Evolutionary conservation across 2,329 filamentous ascomycete species (phyloP), one percentile per base, ranked within the genome.

Genomic region (Ascochyta fabae): DNA sequence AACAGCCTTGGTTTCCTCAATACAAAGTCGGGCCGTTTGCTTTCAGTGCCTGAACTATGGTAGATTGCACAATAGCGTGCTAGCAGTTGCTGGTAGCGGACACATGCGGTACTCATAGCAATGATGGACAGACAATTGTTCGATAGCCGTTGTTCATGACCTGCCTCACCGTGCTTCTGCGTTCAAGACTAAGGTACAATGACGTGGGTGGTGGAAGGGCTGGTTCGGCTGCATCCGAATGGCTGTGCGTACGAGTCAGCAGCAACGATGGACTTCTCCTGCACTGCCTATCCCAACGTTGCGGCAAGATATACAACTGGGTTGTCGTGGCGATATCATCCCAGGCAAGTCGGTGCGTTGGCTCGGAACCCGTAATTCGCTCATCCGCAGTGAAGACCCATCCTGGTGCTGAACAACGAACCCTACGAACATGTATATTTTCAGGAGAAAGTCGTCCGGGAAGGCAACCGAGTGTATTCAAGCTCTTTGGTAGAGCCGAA

Each of bases 201-300:
- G 53, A 56, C 53, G 47, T 50, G 19, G 24, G 22, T 41, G 24
- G 35, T 22, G 24, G 34, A 38, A 15, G 22, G 27, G 41, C 43
- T 56, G 31, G 47, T 24, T 50, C 53, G 53, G 53, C 53, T 51
- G 42, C 33, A 47, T 35, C 53, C 53, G 53, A 16, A 48, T 13
- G 38, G 36, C 36, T 43, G 19, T 15, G 24, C 2, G 9, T 13
- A 24, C 22, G 42, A 48, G 42, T 48, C 42, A 39, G 43, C 26
- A 9, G 8, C 22, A 43, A 6, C n/a, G 12, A 22, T 16, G 40
- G n/a, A 9, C 15, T 15, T 33, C 31, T 33, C 6, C 33, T 35
- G 5, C 33, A 7, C 33, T n/a, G 36, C 10, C 36, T 27, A 27
- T 8, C 23, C 13, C n/a, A 12, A n/a, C 22, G 16, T 12, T 24